Base-by-base conservation (phyloP, 2,329 filamentous ascomycete genomes). In the Sphaerulina vaccinii region DNA sequence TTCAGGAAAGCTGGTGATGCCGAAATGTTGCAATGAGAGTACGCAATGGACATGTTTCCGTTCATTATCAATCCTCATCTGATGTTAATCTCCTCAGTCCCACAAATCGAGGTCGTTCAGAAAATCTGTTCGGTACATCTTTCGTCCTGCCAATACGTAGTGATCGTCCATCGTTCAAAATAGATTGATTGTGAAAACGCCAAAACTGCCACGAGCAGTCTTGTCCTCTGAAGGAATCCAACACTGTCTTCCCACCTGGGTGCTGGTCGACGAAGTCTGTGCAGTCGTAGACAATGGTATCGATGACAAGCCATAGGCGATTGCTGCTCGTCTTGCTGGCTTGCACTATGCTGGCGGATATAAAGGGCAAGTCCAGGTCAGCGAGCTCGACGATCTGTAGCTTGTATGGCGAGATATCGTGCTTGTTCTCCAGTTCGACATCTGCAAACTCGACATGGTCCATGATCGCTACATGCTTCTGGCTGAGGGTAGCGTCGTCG, bases 131-230 rank as follows among this genome's bases (percentile, higher is more conserved):
- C 10, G 16, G 24, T 3, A 38, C 33, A 1, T 33, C 44, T 5
- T 24, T n/a, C 5, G 44, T 47, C 33, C 33, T 37, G 2, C 44
- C 44, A 16, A 47, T 35, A 13, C 44, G 6, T 5, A 47, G 21
- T 16, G 44, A 22, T 11, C 6, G 19, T 27, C 33, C 44, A n/a
- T 21, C 15, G 7, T 38, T 13, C 44, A 24, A 15, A 19, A 47
- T 15, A n/a, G 37, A 33, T 19, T 13, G 10, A 13, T 38, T 19
- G 33, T 47, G 44, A 11, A 47, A 47, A 3, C 44, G 19, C 44
- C 44, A 47, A n/a, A 47, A 47, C 15, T 47, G 44, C 44, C 44
- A 47, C 19, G 44, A 47, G 10, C 44, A 47, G 13, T 47, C 21
- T 21, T 47, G 32, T 13, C 44, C 44, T 2, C 44, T 29, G n/a